Conservation (phyloP, 768 basidiomycete genomes). For the Mycena capillaripes region DNA sequence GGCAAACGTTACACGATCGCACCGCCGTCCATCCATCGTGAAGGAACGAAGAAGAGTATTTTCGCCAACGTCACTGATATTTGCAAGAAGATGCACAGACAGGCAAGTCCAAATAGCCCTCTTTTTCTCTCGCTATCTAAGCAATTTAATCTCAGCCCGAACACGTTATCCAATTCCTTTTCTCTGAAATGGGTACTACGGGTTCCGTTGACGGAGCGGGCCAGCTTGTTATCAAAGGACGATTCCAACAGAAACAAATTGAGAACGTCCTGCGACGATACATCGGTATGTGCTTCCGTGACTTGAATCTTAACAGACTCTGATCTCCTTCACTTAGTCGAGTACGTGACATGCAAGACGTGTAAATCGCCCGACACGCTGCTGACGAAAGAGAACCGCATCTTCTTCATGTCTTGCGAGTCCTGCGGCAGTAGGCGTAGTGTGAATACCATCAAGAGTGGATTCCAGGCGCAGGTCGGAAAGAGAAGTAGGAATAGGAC, state of each 20-base stretch:
- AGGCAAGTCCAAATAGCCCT: constrained; percentile 48
- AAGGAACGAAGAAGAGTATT: constrained; percentile 97
- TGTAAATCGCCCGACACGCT: constrained; percentile 99
- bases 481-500: constrained; percentile 89
- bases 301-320: neutral
- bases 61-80: constrained; percentile 98
- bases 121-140: neutral
- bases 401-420: constrained; percentile 97
- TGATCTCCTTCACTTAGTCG: constrained; percentile 65
- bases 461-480: constrained; percentile 97
- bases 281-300: constrained; percentile 77
- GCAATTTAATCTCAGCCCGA: constrained; percentile 72
- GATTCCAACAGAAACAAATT: constrained; percentile 98
- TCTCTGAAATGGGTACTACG: constrained; percentile 98
- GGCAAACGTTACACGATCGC: constrained; percentile 98
- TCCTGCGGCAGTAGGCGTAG: constrained; percentile 92
- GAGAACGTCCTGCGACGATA: constrained; percentile 97
- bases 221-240: constrained; percentile 95
- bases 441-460: constrained; percentile 97
- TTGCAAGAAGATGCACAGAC: constrained; percentile 97
- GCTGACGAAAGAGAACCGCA: constrained; percentile 96
- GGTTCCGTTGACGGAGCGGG: constrained; percentile 94
- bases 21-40: constrained; percentile 92
- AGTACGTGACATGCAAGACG: constrained; percentile 99
- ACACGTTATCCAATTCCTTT: constrained; percentile 97